phyloP scores from a whole-genome alignment of 768 basidiomycete species.

The Daedaleopsis sinensis region DNA sequence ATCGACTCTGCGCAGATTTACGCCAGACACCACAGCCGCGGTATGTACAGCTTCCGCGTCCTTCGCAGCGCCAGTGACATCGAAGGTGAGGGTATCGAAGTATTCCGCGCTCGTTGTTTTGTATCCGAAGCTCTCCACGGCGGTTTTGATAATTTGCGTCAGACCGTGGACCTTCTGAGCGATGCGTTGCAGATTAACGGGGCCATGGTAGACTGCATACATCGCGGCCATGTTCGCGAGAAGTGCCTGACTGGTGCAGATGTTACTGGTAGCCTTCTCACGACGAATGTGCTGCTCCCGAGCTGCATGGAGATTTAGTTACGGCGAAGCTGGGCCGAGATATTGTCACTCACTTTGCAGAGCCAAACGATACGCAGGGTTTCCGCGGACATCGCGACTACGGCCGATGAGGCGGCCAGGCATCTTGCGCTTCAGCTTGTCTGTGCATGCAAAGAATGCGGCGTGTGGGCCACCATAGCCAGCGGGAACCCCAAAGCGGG shows the following conservation, averaged over 20 bases:
- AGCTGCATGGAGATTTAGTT: conserved; percentile 47
- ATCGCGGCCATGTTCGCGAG: conserved; percentile 99
- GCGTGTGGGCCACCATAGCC: conserved; percentile 99
- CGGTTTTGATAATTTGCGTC: conserved; percentile 72
- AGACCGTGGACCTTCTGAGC: conserved; percentile 90
- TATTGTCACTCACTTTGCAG: conserved; percentile 74
- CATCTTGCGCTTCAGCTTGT: conserved; percentile 95
- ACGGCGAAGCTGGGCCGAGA: not conserved
- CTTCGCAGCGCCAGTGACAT: conserved; percentile 62
- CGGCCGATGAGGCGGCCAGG: conserved; percentile 95
- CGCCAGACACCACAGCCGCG: conserved; percentile 59
- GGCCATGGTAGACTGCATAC: conserved; percentile 97
- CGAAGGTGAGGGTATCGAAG: conserved; percentile 91
- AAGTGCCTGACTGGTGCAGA: conserved; percentile 96
- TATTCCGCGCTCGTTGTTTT: conserved; percentile 68
- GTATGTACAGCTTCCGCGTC: conserved; percentile 68
- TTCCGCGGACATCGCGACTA: conserved; percentile 82
- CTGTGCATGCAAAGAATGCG: conserved; percentile 94
- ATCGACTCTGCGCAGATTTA: conserved; percentile 86
- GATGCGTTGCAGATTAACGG: conserved; percentile 80
- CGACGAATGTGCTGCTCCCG: conserved; percentile 97
- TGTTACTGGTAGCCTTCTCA: conserved; percentile 98
- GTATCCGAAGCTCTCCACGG: conserved; percentile 77
- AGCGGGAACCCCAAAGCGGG: conserved; percentile 93
- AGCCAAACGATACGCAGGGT: conserved; percentile 88